Base-by-base conservation (phyloP, 1,284 basidiomycete genomes). In the Lentinus polychrous region DNA sequence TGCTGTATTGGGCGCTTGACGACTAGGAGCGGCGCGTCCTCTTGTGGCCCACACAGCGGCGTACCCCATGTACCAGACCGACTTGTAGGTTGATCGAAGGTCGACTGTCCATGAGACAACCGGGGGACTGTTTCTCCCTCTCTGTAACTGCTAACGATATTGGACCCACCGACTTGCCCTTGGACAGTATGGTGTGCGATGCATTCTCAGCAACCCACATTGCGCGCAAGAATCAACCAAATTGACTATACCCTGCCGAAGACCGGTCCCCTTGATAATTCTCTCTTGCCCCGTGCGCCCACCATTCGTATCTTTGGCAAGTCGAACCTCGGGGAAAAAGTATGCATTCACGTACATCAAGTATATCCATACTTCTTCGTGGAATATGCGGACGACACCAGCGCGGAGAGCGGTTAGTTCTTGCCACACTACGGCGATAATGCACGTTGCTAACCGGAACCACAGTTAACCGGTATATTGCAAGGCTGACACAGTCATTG, bases 341-440 rank as follows among this genome's bases (percentile, higher is more conserved):
- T 91, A 33, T 95, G 93, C 62, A 74, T 93, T 8, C 89, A 97
- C 70, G 72, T 98, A 20, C 95, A 98, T 67, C 83, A 92, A 78
- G 88, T 81, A 33, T 90, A 83, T 67, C 87, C 88, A 2, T 91
- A 91, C 64, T 81, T 88, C 61, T 89, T 77, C 57, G 71, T 88
- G 47, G 81, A 86, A 55, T 91, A 90, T 62, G 58, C 65, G 11
- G 83, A 76, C 1, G 72, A 73, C 31, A 63, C 90, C 55, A 70
- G 73, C 45, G 77, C 76, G 0, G 67, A 72, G 2, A 52, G 63
- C 39, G 75, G 78, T 75, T 45, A 51, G 73, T 55, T 32, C 34
- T 24, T 39, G 24, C 43, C 41, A 14, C 20, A 43, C 23, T 12
- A 22, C 40, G 7, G 17, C 15, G 3, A 2, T n/a, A 12, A 12